Evolutionary conservation across 352 stramenopile genomes (phyloP), one percentile per base, ranked within the genome.

Genomic region (Hyphochytrium catenoides): DNA sequence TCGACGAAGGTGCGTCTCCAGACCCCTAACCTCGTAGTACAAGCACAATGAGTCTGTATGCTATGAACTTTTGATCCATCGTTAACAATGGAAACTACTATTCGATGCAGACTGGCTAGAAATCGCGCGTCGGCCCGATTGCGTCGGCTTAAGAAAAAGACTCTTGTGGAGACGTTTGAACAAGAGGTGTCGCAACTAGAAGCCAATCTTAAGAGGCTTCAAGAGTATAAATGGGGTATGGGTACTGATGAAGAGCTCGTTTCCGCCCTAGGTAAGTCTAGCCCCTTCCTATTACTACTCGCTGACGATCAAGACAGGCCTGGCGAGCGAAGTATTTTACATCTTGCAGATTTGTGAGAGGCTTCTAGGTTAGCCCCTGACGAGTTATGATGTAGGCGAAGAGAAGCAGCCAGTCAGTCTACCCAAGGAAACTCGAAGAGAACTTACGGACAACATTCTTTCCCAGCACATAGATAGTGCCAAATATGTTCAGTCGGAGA

Each of bases 111-210:
- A 6, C 43, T 84, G 19, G 69, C 81, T 25, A 62, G 68, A 29
- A 81, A 81, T 46, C 62, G 69, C 17, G 65, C 68, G 12, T 81
- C 69, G 3, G 69, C 69, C 9, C 55, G 65, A 34, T 60, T 83
- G 31, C 64, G 69, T 24, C 69, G 69, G 2, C 65, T 81, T 35
- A 83, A 83, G 50, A 84, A 84, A 51, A 81, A 79, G 34, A 59
- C 56, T 6, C 74, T 84, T 58, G 67, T 84, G 15, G 69, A 84
- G 42, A 81, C 65, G 15, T 84, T 79, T 43, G 69, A 84, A 38
- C 56, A 28, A 17, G 63, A 79, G 46, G 69, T 84, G 2, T 75
- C 67, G n/a, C 76, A 84, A 44, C 65, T 84, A 8, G 69, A 84
- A 41, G 76, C 61, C 38, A 73, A 59, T 29, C 43, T 84, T 8